Evolutionary conservation across 768 basidiomycete species (phyloP).

Genomic region (Suillus subaureus): DNA sequence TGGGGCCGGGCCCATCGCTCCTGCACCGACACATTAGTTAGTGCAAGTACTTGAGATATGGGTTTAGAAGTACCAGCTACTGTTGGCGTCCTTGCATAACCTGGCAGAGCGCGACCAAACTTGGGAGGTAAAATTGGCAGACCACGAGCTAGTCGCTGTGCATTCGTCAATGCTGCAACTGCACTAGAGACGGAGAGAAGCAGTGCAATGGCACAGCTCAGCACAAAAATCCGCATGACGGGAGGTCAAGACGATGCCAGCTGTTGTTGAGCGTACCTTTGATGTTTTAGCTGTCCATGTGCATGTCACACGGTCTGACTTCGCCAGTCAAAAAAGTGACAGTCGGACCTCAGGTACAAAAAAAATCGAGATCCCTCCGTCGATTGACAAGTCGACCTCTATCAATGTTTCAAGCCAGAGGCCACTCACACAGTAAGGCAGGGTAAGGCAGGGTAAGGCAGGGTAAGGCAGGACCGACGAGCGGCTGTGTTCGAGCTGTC

Average conservation of each 20-base stretch:
- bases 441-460: background rate
- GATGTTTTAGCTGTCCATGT: background rate
- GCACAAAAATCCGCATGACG: slow-evolving; percentile 11
- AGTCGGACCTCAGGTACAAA: background rate
- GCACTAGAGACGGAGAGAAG: slow-evolving; percentile 21
- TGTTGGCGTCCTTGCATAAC: slow-evolving; percentile 26
- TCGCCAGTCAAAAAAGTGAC: background rate
- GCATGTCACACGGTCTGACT: background rate
- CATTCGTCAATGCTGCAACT: slow-evolving; percentile 38
- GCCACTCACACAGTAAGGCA: background rate
- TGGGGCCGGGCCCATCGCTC: background rate
- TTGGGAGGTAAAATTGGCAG: slow-evolving; percentile 41
- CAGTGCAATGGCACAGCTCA: slow-evolving; percentile 24
- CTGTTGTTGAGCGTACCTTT: background rate
- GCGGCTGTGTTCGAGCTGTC: background rate
- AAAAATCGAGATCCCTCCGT: background rate
- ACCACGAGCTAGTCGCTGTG: slow-evolving; percentile 46
- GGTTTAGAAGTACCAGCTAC: slow-evolving; percentile 20
- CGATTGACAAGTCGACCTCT: background rate
- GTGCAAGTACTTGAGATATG: background rate
- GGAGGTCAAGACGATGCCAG: background rate
- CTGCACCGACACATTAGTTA: slow-evolving; percentile 1
- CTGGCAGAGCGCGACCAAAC: slow-evolving; percentile 35
- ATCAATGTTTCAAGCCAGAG: background rate
- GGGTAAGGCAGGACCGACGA: background rate